Base-by-base conservation (phyloP, 148 eudicot species). In the Amaranthus palmeri region DNA sequence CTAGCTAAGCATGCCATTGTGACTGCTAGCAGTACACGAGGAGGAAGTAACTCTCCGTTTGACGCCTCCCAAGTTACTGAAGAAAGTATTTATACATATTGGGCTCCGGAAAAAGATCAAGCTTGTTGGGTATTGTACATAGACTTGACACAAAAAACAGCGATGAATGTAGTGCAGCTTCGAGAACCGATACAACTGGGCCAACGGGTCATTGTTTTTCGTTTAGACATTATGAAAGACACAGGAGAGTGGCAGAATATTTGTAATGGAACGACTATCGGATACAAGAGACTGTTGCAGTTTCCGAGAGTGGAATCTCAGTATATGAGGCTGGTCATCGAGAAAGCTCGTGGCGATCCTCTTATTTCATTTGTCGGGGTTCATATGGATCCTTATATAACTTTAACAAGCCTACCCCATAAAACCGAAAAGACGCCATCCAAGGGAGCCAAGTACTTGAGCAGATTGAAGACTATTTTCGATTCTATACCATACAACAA, bases 111-210 rank as follows among this genome's bases (percentile, higher is more conserved):
- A 18, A 81, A 80, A 70, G 68, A 65, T 47, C 82, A 65, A 47
- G 12, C 79, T 12, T 63, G 59, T 40, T 89, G 95, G 97, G 71
- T 57, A n/a, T 57, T 91, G 60, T 79, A 83, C 49, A 18, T 91
- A 10, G 92, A 87, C 15, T 79, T 87, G 55, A 64, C 72, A 56
- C 81, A 85, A 43, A 56, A 47, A 7, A 69, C 83, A 4, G 54
- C 49, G 18, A 89, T 89, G 69, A 91, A 91, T 64, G 92, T 91
- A 36, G 59, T 91, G 78, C 82, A 84, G 67, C 68, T 91, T 78
- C 92, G 80, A 82, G 97, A 91, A 76, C 97, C 97, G 46, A 89
- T 91, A 69, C 95, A 91, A 6, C 76, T 91, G 87, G 97, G 97
- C 17, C 95, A 91, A 76, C 77, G 95, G 78, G 78, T 89, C 54